Percentiles rank a stretch among this genome's conserved stretches.
These are phyloP conservation scores for Alternaria sp. DNA, from an alignment of 2,329 filamentous ascomycete genomes.

Conservation along the genomic window DNA sequence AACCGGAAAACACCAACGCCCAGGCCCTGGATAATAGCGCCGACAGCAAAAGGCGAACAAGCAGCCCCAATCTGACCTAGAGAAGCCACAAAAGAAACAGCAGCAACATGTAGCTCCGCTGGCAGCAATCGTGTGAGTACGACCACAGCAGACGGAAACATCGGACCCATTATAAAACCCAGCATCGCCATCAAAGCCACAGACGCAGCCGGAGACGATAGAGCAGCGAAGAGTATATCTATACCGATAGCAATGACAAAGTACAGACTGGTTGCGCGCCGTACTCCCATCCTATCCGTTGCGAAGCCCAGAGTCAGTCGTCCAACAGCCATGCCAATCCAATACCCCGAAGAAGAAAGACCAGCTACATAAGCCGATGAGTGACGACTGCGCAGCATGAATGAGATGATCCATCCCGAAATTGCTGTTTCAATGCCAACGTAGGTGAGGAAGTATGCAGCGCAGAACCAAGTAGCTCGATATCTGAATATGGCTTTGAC, in stretches of 20 bases:
- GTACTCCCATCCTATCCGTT: conserved; percentile 42
- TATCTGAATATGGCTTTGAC: conserved; percentile 43
- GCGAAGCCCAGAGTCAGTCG: conserved; percentile 41
- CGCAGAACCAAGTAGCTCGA: conserved; percentile 54
- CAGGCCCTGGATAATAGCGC: conserved; percentile 51
- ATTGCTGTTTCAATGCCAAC: conserved; percentile 58
- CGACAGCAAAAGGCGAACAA: conserved; percentile 56
- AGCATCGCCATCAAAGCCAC: conserved; percentile 45
- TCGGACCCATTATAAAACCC: conserved; percentile 55
- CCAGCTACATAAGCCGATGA: conserved; percentile 51
- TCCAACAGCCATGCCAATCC: conserved; percentile 57
- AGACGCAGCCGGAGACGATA: conserved; percentile 34
- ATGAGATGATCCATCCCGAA: conserved; percentile 59
- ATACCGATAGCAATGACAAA: conserved; percentile 32
- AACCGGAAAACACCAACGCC: conserved; percentile 53
- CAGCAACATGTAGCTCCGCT: conserved; percentile 53
- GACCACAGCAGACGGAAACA: conserved; percentile 56
- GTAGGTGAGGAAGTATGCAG: conserved; percentile 56
- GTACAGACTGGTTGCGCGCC: conserved; percentile 38
- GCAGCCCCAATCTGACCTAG: conserved; percentile 58
- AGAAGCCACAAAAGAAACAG: conserved; percentile 57
- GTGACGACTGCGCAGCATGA: conserved; percentile 55
- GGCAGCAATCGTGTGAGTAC: conserved; percentile 52
- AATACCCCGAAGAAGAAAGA: conserved; percentile 56
- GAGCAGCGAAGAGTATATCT: conserved; percentile 33